Base-by-base conservation (phyloP, 2,329 filamentous ascomycete species). In the Beauveria pseudobassiana region DNA sequence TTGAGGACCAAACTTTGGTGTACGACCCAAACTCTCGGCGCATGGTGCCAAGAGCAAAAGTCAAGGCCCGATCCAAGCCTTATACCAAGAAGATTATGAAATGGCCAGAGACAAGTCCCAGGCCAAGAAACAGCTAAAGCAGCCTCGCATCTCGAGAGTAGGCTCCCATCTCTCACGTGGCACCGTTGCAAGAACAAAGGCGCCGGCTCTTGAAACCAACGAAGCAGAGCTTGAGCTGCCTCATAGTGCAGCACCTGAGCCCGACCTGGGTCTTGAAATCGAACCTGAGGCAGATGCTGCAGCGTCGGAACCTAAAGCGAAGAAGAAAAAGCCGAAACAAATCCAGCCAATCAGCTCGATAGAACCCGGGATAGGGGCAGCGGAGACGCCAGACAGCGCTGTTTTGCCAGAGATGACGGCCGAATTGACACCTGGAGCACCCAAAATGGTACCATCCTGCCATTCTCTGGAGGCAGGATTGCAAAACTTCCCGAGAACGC, bases 1-100 rank as follows among this genome's bases (percentile, higher is more conserved):
- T 16, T 62, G 65, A 40, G 61, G 74, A 78, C 48, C 68, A 79
- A 65, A 71, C 75, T 38, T 67, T 89, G 70, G 81, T 88, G 52
- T 86, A 86, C 67, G 85, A 87, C 65, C 78, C 84, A n/a, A 87
- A 87, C 66, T 86, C 86, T 18, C 79, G 85, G 65, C 81, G 85
- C 63, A 85, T 87, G 78, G 77, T 87, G 3, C 78, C 81, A 3
- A 78, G 65, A 58, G 71, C 69, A 6, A 75, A 81, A 28, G 65
- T 82, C 20, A 51, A 76, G 65, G 78, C 71, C 55, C 73, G 73
- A 50, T 78, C 82, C 75, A 79, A 59, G 72, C 69, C 38, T 67
- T 78, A 4, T 69, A 73, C 26, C 73, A 79, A 20, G 65, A 55
- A 40, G 45, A 60, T 14, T 22, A 59, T 26, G 46, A 58, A 24